These are phyloP conservation scores for Glarea lozoyensis DNA, from an alignment of 495 filamentous ascomycete species.

Conservation along the genomic window DNA sequence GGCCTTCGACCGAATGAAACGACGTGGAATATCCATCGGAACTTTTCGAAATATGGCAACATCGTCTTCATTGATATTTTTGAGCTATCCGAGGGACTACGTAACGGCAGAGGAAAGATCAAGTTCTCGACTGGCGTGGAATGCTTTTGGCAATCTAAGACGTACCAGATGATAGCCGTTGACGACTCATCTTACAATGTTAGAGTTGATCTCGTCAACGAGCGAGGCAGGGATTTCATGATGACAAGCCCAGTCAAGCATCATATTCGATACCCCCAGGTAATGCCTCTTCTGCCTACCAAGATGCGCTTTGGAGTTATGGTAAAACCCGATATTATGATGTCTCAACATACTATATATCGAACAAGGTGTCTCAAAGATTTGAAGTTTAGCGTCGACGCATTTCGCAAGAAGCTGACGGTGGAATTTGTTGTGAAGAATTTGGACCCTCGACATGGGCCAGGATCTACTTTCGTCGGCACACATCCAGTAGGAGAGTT, in stretches of 20 bases:
- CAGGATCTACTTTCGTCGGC: not conserved
- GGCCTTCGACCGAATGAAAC: slow-evolving; percentile 8
- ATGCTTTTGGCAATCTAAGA: slow-evolving; percentile 20
- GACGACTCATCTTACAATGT: not conserved
- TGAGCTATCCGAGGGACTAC: slow-evolving; percentile 14
- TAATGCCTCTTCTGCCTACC: slow-evolving; percentile 22
- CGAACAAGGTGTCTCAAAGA: not conserved
- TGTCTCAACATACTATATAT: slow-evolving; percentile 33
- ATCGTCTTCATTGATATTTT: slow-evolving; percentile 25
- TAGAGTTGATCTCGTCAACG: not conserved
- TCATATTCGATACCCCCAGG: slow-evolving; percentile 8
- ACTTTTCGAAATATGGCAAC: slow-evolving; percentile 21
- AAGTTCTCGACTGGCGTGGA: slow-evolving; percentile 20
- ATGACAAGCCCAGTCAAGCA: slow-evolving; percentile 13
- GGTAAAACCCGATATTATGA: slow-evolving; percentile 33
- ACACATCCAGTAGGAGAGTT: slow-evolving; percentile 7
- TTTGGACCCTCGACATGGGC: slow-evolving; percentile 23
- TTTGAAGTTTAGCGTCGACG: slow-evolving; percentile 31
- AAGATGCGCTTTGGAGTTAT: slow-evolving; percentile 47
- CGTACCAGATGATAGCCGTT: not conserved
- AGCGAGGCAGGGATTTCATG: not conserved
- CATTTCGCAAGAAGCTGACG: slow-evolving; percentile 31
- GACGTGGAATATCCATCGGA: slow-evolving; percentile 20
- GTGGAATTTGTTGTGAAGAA: slow-evolving; percentile 35
- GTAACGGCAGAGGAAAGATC: slow-evolving; percentile 22